These are phyloP conservation scores for Sporothrix protearum DNA, from an alignment of 2,329 filamentous ascomycete species.

Conservation along the genomic window DNA sequence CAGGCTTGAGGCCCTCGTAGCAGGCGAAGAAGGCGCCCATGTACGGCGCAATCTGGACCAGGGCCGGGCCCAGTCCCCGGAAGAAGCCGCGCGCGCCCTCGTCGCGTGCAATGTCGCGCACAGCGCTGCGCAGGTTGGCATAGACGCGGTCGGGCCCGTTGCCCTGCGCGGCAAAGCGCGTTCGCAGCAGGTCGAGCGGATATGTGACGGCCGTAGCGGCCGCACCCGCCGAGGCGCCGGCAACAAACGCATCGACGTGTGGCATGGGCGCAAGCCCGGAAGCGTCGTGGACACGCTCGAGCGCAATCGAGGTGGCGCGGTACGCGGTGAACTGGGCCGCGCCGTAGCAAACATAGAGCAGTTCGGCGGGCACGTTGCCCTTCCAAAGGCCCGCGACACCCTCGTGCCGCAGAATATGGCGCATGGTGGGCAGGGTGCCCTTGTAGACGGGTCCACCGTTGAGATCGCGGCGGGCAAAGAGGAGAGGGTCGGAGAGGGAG, in stretches of 20 bases:
- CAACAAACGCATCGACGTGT: constrained; percentile 73
- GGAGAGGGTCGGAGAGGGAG: constrained; percentile 70
- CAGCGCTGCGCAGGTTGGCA: constrained; percentile 61
- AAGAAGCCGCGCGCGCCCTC: constrained; percentile 84
- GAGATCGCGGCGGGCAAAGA: constrained; percentile 53
- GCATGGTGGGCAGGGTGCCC: constrained; percentile 72
- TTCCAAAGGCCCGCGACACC: constrained; percentile 91
- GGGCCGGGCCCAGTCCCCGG: constrained; percentile 73
- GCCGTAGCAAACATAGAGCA: constrained; percentile 89
- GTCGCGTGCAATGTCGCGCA: constrained; percentile 67
- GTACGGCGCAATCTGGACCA: constrained; percentile 87
- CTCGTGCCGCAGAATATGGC: constrained; percentile 73
- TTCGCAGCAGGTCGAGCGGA: constrained; percentile 87
- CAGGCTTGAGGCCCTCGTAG: constrained; percentile 65
- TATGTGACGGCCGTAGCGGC: constrained; percentile 81
- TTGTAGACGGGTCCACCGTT: constrained; percentile 59
- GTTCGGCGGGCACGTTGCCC: constrained; percentile 91
- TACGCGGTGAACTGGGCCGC: constrained; percentile 88
- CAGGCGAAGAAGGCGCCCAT: constrained; percentile 95
- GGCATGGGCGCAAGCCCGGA: constrained; percentile 51
- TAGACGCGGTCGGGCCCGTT: constrained; percentile 69
- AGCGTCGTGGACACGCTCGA: constrained; percentile 48
- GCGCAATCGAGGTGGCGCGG: constrained; percentile 65
- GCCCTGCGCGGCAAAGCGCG: constrained; percentile 94
- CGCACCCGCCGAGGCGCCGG: constrained; percentile 78